These are phyloP conservation scores for Plasmodium fragile DNA, from an alignment of 169 alveolate species.

Conservation along the genomic window DNA sequence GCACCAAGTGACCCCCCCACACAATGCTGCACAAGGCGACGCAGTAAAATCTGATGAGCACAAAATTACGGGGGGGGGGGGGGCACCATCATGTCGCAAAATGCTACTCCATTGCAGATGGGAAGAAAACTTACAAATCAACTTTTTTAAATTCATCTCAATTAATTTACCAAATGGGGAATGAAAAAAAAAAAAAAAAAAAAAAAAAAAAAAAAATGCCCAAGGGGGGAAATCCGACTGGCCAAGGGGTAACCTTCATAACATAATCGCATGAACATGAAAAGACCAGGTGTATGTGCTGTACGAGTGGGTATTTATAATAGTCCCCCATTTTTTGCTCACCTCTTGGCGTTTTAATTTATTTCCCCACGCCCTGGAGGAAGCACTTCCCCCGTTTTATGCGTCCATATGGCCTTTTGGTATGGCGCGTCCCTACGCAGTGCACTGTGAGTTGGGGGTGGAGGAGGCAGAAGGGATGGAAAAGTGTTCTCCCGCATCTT, in stretches of 20 bases:
- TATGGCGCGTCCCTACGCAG: neutral
- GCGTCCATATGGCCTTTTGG: neutral
- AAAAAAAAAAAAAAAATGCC: too few relatives aligned
- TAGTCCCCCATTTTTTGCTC: neutral
- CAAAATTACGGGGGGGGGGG: neutral
- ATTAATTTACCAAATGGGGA: neutral
- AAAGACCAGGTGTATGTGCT: neutral
- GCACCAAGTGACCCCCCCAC: neutral
- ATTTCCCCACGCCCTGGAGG: neutral
- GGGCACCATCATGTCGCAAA: too few relatives aligned
- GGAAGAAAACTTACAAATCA: neutral
- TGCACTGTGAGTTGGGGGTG: neutral
- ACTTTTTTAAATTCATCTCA: neutral
- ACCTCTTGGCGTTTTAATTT: neutral
- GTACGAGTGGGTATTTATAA: neutral
- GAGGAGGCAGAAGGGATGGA: neutral
- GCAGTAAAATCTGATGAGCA: neutral
- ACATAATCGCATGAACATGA: neutral
- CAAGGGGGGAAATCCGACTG: neutral
- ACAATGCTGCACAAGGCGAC: neutral
- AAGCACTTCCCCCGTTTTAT: neutral
- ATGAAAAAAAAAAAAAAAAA: too few relatives aligned
- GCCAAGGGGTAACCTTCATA: neutral
- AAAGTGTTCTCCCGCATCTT: neutral
- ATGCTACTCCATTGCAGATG: neutral